Base-by-base conservation (phyloP, 345 rosid species). In the Lepidium africanum region DNA sequence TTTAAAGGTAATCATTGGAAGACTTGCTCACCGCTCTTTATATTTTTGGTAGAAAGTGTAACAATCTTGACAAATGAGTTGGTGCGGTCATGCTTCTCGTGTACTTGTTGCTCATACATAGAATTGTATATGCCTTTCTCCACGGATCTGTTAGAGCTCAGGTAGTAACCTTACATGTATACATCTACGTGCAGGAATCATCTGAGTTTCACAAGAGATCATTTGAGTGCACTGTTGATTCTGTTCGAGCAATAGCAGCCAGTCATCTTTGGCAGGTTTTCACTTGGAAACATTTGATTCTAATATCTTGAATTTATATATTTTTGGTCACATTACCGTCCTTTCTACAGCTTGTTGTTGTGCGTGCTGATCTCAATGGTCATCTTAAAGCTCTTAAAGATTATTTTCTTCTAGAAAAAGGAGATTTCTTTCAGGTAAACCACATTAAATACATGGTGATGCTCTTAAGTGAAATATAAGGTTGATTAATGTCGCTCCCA, bases 251-350 rank as follows among this genome's bases (percentile, higher is more conserved):
- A 65, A 81, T 91, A 65, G 97, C 99, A 52, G 99, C 97, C 52
- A 81, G 97, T 78, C 97, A 91, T 87, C 97, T 94, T 75, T 94
- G 99, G 99, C 99, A 91, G 99, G 99, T 91, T 75, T 80, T 78
- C 67, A 63, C 79, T 51, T 39, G 45, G 23, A 30, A 62, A 35
- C 62, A 42, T 63, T 51, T 11, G 59, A 52, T 33, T 25, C 16
- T 42, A 42, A 41, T 70, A 37, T 10, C 42, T 65, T 55, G 27
- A 61, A 71, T 47, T 51, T 11, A 8, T 19, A 7, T 59, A 16
- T 5, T 23, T 38, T 43, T 48, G 49, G 35, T 51, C 50, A 47
- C 63, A 55, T 71, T 78, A 45, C 50, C 65, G 53, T 39, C 62
- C 27, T 63, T 80, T 74, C 42, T 76, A 74, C 89, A 90, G 97